Percentiles rank a stretch among this genome's conserved stretches.
These are phyloP conservation scores for Microsporum canis DNA, from an alignment of 2,329 filamentous ascomycete genomes.

Conservation along the genomic window DNA sequence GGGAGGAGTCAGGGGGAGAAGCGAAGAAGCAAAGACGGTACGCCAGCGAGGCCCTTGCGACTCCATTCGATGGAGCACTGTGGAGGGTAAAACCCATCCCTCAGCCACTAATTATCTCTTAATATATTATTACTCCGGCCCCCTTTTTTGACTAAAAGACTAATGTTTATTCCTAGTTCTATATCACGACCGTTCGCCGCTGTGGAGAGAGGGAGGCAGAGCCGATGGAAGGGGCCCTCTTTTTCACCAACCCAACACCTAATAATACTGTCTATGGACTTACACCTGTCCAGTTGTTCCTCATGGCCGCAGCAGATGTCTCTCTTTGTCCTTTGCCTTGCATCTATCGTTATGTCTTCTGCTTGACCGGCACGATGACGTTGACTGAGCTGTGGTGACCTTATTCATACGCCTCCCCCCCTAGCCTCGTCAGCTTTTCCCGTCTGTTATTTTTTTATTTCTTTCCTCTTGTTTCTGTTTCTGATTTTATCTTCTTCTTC, in stretches of 20 bases:
- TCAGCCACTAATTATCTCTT: background rate
- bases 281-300: background rate
- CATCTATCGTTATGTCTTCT: background rate
- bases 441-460: background rate
- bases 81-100: background rate
- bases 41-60: background rate
- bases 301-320: background rate
- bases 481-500: background rate
- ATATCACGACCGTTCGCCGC: background rate
- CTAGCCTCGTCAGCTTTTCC: background rate
- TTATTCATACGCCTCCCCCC: background rate
- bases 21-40: background rate
- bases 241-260: background rate
- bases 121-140: background rate
- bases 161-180: background rate
- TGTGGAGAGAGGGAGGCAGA: background rate
- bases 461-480: background rate
- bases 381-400: background rate
- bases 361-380: background rate
- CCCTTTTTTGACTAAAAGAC: background rate
- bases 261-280: background rate
- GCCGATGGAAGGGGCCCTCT: background rate
- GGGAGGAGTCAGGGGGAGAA: background rate
- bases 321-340: background rate
- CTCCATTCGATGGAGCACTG: background rate